Conservation (phyloP, 2,329 filamentous ascomycete species). For the Talaromyces atroroseus region DNA sequence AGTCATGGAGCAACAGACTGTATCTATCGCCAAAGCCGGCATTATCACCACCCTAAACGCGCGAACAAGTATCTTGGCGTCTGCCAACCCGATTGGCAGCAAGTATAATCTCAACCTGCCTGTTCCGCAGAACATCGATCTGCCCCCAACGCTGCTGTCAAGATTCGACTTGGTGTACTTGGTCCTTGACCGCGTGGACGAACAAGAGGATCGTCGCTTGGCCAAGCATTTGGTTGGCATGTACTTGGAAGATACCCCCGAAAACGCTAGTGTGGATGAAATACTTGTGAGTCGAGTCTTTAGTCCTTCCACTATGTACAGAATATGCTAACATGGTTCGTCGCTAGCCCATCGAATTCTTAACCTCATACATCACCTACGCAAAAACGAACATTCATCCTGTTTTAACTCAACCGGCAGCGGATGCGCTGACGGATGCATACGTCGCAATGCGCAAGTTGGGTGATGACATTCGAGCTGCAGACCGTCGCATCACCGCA, state of each 20-base stretch:
- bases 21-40: conserved; percentile 71
- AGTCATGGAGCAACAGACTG: conserved; percentile 77
- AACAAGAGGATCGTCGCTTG: conserved; percentile 78
- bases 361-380: conserved; percentile 96
- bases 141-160: conserved; percentile 88
- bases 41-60: conserved; percentile 89
- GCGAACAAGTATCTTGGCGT: conserved; percentile 89
- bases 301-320: neutral
- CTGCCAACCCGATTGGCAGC: conserved; percentile 95
- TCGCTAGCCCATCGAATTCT: conserved; percentile 79
- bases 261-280: conserved; percentile 71
- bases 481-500: conserved; percentile 94
- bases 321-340: conserved; percentile 17
- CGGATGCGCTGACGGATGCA: conserved; percentile 73
- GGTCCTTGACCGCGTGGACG: conserved; percentile 88
- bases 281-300: conserved; percentile 60
- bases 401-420: conserved; percentile 70
- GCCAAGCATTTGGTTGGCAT: conserved; percentile 91
- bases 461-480: conserved; percentile 76
- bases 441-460: conserved; percentile 96
- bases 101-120: conserved; percentile 95
- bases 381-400: conserved; percentile 83
- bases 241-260: conserved; percentile 91
- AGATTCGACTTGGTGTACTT: conserved; percentile 97
- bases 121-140: conserved; percentile 95